A percentile compares a stretch with the other conserved stretches of the same genome.
Conservation (phyloP, 805 yeast species). For the Yamadazyma ubonensis region DNA sequence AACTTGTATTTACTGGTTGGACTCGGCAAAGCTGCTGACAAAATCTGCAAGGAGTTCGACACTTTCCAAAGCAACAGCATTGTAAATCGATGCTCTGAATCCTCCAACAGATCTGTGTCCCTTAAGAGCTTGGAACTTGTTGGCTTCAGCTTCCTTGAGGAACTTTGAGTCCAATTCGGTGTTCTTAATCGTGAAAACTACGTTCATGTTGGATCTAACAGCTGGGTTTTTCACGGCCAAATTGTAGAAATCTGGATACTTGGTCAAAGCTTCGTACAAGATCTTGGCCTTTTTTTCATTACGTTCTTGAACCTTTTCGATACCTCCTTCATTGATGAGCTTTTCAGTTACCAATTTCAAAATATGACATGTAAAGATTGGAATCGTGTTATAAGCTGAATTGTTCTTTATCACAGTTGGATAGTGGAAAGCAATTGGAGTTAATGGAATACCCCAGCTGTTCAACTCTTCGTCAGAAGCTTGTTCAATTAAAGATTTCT, state of each 20-base stretch:
- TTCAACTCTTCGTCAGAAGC: slow-evolving; percentile 62
- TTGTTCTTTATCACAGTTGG: slow-evolving; percentile 85
- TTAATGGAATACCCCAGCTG: slow-evolving; percentile 63
- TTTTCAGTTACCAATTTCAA: slow-evolving; percentile 73
- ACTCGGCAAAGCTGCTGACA: slow-evolving; percentile 58
- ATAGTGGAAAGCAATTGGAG: slow-evolving; percentile 87
- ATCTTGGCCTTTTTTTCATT: slow-evolving; percentile 62
- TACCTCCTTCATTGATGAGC: slow-evolving; percentile 69
- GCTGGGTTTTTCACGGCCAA: slow-evolving; percentile 58
- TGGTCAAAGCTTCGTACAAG: slow-evolving; percentile 65
- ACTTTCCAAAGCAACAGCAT: slow-evolving; percentile 71
- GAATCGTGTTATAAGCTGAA: slow-evolving; percentile 94
- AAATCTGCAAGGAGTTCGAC: slow-evolving; percentile 57
- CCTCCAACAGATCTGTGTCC: slow-evolving; percentile 99
- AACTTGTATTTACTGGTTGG: slow-evolving; percentile 16
- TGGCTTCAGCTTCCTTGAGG: slow-evolving; percentile 60
- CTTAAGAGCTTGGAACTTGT: slow-evolving; percentile 72
- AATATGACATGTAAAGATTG: slow-evolving; percentile 87
- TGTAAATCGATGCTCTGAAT: slow-evolving; percentile 88
- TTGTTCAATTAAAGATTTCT: slow-evolving; percentile 70
- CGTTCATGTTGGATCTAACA: slow-evolving; percentile 86
- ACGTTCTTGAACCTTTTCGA: slow-evolving; percentile 54
- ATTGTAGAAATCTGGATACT: slow-evolving; percentile 61
- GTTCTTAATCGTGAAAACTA: slow-evolving; percentile 75
- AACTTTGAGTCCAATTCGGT: slow-evolving; percentile 69